These are phyloP conservation scores for Sclerotinia glacialis DNA, from an alignment of 2,329 filamentous ascomycete species.

Conservation along the genomic window DNA sequence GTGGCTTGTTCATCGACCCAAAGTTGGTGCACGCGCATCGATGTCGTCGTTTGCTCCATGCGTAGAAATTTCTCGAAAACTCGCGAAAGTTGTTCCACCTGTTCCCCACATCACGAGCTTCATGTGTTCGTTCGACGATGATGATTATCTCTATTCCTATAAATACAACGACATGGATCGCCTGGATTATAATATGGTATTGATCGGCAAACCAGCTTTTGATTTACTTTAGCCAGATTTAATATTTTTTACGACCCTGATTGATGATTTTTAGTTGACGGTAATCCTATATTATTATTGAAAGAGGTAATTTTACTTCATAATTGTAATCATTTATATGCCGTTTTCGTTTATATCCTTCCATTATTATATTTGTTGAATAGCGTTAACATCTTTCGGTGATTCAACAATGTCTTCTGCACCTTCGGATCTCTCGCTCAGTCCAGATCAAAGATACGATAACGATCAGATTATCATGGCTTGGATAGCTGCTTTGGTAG, in stretches of 20 bases:
- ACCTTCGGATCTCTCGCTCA: conserved; percentile 13
- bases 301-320: too few relatives aligned
- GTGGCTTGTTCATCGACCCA: not conserved
- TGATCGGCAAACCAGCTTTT: not conserved
- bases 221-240: not conserved
- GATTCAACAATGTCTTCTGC: conserved; percentile 9
- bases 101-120: not conserved
- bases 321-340: not conserved
- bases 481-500: conserved; percentile 14
- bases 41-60: not conserved
- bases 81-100: not conserved
- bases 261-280: too few relatives aligned
- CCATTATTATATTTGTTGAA: not conserved
- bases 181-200: not conserved
- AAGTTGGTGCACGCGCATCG: not conserved
- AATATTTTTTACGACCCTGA: not conserved
- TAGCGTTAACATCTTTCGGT: not conserved
- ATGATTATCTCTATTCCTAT: not conserved
- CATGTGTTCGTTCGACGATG: not conserved
- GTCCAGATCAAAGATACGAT: conserved; percentile 11
- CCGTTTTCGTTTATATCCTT: not conserved
- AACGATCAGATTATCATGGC: conserved; percentile 11
- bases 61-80: conserved; percentile 9
- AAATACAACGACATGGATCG: not conserved
- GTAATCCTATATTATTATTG: too few relatives aligned